phyloP scores from a whole-genome alignment of 768 basidiomycete genomes.

The Tulasnella sp. region DNA sequence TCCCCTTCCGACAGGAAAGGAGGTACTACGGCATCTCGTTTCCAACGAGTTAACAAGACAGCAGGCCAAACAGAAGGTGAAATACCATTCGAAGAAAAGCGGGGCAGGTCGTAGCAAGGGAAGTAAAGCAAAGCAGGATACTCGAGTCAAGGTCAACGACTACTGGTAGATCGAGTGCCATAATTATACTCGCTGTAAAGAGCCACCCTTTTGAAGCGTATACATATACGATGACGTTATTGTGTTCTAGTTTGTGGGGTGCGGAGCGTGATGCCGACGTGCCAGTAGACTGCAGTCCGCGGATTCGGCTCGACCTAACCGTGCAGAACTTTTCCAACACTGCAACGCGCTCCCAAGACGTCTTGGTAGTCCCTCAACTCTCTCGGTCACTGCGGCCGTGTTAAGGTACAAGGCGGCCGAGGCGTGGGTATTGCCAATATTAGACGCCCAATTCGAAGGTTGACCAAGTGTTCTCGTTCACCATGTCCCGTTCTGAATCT shows the following conservation, averaged over 20 bases:
- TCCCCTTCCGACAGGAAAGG: conserved; percentile 29
- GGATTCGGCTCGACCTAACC: too few species aligned
- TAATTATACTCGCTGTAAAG: background rate
- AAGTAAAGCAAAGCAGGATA: conserved; percentile 84
- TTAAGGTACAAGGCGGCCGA: background rate
- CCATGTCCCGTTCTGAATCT: conserved; percentile 5
- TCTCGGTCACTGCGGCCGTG: too few species aligned
- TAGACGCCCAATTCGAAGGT: background rate
- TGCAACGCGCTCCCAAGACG: too few species aligned
- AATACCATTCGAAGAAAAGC: conserved; percentile 77
- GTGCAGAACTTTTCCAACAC: too few species aligned
- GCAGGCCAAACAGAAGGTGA: conserved; percentile 66
- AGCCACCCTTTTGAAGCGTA: background rate
- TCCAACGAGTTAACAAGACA: conserved; percentile 61
- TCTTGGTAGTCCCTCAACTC: too few species aligned
- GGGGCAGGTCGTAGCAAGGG: conserved; percentile 68
- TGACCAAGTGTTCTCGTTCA: background rate
- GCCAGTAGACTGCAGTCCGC: too few species aligned
- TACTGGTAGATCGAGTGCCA: background rate
- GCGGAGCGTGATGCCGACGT: too few species aligned
- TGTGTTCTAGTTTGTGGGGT: conserved; percentile 37
- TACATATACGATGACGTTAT: background rate
- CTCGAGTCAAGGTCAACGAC: conserved; percentile 52
- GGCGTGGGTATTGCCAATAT: background rate
- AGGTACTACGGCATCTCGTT: conserved; percentile 50